These are phyloP conservation scores for Colletotrichum sp. DNA, from an alignment of 2,329 filamentous ascomycete species.

Conservation along the genomic window DNA sequence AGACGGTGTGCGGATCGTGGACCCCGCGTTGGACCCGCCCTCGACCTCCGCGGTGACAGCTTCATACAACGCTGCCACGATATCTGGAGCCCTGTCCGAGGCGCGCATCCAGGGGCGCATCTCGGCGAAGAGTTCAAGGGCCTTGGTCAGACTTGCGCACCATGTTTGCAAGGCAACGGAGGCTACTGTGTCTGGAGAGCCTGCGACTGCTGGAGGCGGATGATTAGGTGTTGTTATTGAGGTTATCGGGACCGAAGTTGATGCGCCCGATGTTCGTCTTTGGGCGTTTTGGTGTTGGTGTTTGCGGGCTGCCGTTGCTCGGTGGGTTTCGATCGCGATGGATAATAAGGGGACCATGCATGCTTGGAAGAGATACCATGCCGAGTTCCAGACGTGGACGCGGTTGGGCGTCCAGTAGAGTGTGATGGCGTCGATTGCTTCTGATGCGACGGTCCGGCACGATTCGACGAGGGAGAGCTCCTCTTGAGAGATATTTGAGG, in stretches of 20 bases:
- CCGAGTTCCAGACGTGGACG: conserved; percentile 35
- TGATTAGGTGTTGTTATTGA: not conserved
- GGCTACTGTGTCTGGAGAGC: not conserved
- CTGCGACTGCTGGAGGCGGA: not conserved
- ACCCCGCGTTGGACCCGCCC: conserved; percentile 1
- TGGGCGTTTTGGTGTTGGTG: not conserved
- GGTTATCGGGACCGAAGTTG: not conserved
- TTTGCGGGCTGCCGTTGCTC: not conserved
- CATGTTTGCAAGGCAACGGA: conserved; percentile 16
- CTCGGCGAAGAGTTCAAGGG: conserved; percentile 28
- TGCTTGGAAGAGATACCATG: conserved; percentile 37
- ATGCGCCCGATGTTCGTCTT: not conserved
- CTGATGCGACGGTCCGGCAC: conserved; percentile 30
- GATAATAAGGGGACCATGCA: conserved; percentile 34
- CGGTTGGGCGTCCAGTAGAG: conserved; percentile 36
- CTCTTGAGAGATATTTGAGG: conserved; percentile 14
- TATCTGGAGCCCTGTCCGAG: conserved; percentile 30
- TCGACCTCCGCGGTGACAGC: conserved; percentile 26
- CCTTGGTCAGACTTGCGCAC: conserved; percentile 28
- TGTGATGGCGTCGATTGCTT: conserved; percentile 35
- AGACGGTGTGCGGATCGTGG: conserved; percentile 26
- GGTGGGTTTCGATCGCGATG: conserved; percentile 28
- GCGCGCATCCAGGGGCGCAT: conserved; percentile 33
- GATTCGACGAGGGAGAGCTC: conserved; percentile 25
- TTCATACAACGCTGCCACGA: conserved; percentile 30